Evolutionary conservation across 2,329 filamentous ascomycete species (phyloP).

Genomic region (Akanthomyces muscarius): DNA sequence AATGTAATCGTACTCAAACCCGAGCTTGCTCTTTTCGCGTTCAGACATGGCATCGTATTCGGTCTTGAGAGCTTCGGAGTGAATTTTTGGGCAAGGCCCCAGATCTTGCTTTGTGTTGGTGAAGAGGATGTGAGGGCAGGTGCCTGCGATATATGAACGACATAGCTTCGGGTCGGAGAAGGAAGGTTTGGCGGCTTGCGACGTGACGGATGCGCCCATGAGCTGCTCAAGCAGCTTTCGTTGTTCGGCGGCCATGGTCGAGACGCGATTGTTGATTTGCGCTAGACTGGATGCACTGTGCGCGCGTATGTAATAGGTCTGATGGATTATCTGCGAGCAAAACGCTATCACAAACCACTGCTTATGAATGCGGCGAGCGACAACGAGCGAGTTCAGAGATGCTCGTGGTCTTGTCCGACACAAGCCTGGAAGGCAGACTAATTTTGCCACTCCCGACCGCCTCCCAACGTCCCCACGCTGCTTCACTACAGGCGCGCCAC

Average conservation of each 20-base stretch:
- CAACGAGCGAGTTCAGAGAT: neutral
- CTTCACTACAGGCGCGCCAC: slow-evolving; percentile 11
- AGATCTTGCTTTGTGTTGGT: slow-evolving; percentile 99
- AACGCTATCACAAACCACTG: neutral
- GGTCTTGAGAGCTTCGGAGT: slow-evolving; percentile 80
- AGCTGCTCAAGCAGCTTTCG: slow-evolving; percentile 98
- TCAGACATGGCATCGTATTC: slow-evolving; percentile 77
- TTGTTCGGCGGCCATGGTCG: slow-evolving; percentile 88
- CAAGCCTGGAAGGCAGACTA: neutral
- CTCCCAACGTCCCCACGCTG: slow-evolving; percentile 15
- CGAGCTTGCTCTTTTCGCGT: slow-evolving; percentile 70
- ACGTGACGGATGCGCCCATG: slow-evolving; percentile 71
- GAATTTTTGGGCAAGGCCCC: slow-evolving; percentile 80
- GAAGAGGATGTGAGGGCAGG: slow-evolving; percentile 97
- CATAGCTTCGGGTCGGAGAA: slow-evolving; percentile 93
- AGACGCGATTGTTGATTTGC: neutral
- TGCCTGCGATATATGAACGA: slow-evolving; percentile 87
- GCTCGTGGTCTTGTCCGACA: neutral
- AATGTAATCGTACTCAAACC: slow-evolving; percentile 96
- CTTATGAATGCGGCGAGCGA: neutral
- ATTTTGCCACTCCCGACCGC: slow-evolving; percentile 21
- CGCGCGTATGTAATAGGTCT: no score
- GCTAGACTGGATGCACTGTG: neutral
- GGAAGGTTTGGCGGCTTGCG: slow-evolving; percentile 74
- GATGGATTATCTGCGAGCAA: neutral